Conservation (phyloP, 176 grass and related monocot genomes). For the Phyllostachys edulis region DNA sequence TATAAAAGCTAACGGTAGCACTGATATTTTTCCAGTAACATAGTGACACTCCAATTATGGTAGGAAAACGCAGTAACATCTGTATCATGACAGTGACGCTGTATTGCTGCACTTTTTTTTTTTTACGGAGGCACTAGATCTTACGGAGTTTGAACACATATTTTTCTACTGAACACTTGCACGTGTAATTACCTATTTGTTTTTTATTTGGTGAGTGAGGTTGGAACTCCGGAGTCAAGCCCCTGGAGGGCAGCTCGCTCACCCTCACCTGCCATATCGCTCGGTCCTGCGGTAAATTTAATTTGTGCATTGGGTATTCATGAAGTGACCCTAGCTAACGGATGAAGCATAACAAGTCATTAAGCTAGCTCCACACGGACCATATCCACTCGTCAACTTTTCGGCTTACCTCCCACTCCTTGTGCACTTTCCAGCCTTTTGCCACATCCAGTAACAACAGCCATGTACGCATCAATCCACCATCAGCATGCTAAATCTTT, state of each 20-base stretch:
- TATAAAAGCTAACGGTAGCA: not conserved
- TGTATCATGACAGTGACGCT: too few species aligned
- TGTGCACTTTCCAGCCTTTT: conserved; percentile 2
- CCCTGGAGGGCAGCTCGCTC: too few species aligned
- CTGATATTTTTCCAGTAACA: not conserved
- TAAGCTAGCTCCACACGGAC: conserved; percentile 36
- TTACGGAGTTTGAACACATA: too few species aligned
- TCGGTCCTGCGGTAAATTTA: not conserved
- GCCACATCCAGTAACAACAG: not conserved
- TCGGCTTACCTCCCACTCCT: not conserved
- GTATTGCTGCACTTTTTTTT: too few species aligned
- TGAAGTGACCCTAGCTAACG: conserved; percentile 21
- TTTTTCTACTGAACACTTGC: too few species aligned
- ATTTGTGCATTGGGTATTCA: not conserved
- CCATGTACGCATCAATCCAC: not conserved
- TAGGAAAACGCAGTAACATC: too few species aligned
- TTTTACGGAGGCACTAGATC: too few species aligned
- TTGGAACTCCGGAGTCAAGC: too few species aligned
- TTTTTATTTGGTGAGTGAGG: too few species aligned
- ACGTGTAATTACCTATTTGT: too few species aligned
- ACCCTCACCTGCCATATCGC: too few species aligned
- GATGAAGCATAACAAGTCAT: not conserved
- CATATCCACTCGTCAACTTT: conserved; percentile 2
- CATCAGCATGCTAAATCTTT: not conserved
- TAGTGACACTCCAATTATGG: not conserved